These are phyloP conservation scores for Eudorina sp. DNA, from an alignment of 139 green algal species.

Conservation along the genomic window DNA sequence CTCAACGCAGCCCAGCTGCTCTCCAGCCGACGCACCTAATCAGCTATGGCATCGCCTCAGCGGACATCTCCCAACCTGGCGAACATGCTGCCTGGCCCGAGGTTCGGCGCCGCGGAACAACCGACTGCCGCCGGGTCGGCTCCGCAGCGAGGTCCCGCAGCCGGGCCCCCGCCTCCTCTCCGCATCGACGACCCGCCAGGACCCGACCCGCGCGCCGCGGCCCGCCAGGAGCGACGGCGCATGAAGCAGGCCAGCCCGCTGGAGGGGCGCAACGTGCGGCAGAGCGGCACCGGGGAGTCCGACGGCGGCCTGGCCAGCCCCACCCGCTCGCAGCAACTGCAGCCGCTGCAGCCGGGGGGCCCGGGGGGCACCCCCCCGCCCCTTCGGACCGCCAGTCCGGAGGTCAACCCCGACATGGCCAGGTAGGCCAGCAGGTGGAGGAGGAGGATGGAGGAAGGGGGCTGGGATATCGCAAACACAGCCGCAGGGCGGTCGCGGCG, in stretches of 20 bases:
- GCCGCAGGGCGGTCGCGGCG: too few species aligned
- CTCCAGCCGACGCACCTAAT: too few species aligned
- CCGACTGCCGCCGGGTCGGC: too few species aligned
- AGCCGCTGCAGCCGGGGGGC: neutral
- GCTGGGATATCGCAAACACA: too few species aligned
- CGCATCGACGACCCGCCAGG: neutral
- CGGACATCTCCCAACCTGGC: constrained; percentile 5
- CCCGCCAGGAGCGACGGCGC: neutral
- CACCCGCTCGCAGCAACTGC: neutral
- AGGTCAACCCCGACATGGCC: neutral
- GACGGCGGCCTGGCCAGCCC: neutral
- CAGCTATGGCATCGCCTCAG: neutral
- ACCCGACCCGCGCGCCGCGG: neutral
- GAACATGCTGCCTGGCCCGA: constrained; percentile 2
- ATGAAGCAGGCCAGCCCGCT: constrained; percentile 30
- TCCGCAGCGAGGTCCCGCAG: neutral
- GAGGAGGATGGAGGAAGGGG: too few species aligned
- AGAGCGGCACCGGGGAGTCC: neutral
- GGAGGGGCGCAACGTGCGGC: constrained; percentile 13
- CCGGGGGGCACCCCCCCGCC: neutral
- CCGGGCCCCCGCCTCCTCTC: neutral
- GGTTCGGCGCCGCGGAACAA: neutral
- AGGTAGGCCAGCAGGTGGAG: too few species aligned
- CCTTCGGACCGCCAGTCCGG: neutral
- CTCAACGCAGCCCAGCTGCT: too few species aligned